These are phyloP conservation scores for Rhodotorula sp. DNA, from an alignment of 1,284 basidiomycete genomes.

Conservation along the genomic window DNA sequence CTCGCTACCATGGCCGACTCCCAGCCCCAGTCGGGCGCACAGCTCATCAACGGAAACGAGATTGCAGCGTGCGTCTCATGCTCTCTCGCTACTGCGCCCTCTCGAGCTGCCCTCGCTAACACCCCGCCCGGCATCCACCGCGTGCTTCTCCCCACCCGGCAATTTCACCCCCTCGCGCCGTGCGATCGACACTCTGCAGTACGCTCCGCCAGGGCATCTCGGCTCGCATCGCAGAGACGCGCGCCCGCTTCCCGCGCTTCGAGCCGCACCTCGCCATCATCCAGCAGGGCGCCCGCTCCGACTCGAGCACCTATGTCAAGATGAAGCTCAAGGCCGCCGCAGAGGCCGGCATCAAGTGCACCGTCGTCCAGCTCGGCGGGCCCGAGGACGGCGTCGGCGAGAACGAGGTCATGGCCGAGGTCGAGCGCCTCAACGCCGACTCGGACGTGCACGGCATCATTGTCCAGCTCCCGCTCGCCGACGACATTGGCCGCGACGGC, in stretches of 20 bases:
- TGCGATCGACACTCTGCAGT: slow-evolving; percentile 53
- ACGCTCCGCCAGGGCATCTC: slow-evolving; percentile 68
- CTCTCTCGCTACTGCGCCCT: slow-evolving; percentile 61
- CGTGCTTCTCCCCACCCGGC: neutral
- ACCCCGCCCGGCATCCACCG: neutral
- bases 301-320: slow-evolving; percentile 90
- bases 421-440: slow-evolving; percentile 82
- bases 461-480: slow-evolving; percentile 93
- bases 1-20: slow-evolving; percentile 24
- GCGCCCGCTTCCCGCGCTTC: slow-evolving; percentile 73
- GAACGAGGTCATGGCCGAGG: slow-evolving; percentile 74
- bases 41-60: slow-evolving; percentile 82
- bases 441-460: slow-evolving; percentile 83
- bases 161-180: too few species aligned
- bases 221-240: slow-evolving; percentile 62
- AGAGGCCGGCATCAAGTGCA: slow-evolving; percentile 88
- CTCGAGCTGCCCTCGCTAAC: slow-evolving; percentile 38
- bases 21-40: slow-evolving; percentile 5
- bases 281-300: slow-evolving; percentile 87
- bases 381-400: slow-evolving; percentile 60
- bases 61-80: slow-evolving; percentile 83
- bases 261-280: slow-evolving; percentile 87
- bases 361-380: slow-evolving; percentile 63
- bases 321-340: slow-evolving; percentile 97
- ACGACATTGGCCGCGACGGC: slow-evolving; percentile 77